These are phyloP conservation scores for Podila minutissima DNA, from an alignment of 192 early-diverging fungal species.

Conservation along the genomic window DNA sequence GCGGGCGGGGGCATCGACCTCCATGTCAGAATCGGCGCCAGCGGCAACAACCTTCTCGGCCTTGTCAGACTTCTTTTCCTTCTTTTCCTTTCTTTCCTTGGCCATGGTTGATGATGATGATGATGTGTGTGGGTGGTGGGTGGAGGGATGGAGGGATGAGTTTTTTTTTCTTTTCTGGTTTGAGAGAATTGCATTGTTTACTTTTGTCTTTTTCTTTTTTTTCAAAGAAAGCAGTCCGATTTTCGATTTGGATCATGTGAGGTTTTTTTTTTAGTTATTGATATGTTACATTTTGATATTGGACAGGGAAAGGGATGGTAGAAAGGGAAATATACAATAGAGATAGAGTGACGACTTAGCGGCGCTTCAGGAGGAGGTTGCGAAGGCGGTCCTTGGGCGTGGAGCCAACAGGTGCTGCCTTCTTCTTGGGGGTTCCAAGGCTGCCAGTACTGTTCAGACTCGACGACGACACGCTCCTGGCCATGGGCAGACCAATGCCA, in stretches of 20 bases:
- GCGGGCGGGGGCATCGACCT: constrained; percentile 57
- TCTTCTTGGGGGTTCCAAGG: constrained; percentile 7
- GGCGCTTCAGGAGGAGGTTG: constrained; percentile 33
- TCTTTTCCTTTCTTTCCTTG: constrained; percentile 11
- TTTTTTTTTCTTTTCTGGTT: background rate
- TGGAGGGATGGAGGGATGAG: background rate
- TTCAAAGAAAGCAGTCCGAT: too few relatives aligned
- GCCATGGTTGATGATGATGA: constrained; percentile 2
- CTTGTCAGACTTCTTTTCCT: constrained; percentile 44
- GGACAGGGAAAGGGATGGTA: too few relatives aligned
- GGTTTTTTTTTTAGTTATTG: too few relatives aligned
- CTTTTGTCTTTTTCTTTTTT: too few relatives aligned
- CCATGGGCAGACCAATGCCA: background rate
- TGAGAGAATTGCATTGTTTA: too few relatives aligned
- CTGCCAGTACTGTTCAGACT: background rate
- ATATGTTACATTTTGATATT: too few relatives aligned
- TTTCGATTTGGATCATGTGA: too few relatives aligned
- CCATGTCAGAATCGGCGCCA: constrained; percentile 56
- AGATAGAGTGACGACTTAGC: too few relatives aligned
- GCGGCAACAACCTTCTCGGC: constrained; percentile 30
- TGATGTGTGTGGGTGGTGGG: background rate
- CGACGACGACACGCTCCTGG: too few relatives aligned
- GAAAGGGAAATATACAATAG: too few relatives aligned
- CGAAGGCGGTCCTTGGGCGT: constrained; percentile 46
- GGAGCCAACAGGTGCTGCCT: background rate